Conservation (phyloP, 305 asterid genomes). For the Coffea humblotiana region DNA sequence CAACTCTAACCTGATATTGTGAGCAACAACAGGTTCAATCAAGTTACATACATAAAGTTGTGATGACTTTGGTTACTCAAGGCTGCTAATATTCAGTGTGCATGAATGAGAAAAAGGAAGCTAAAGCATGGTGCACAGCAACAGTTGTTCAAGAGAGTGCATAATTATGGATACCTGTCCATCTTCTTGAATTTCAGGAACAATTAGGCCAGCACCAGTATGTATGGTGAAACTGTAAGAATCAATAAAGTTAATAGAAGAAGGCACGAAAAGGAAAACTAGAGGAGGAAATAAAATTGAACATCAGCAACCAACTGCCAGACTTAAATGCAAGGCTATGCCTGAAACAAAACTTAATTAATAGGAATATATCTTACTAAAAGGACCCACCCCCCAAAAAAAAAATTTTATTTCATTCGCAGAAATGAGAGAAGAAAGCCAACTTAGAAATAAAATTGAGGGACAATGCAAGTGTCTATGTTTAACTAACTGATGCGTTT, state of each 20-base stretch:
- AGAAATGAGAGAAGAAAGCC: background rate
- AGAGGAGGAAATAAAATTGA: background rate
- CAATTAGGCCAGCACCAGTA: constrained; percentile 89
- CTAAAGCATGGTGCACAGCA: background rate
- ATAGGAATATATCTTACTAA: background rate
- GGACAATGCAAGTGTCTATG: background rate
- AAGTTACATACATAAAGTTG: background rate
- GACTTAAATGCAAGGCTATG: background rate
- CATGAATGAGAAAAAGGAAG: constrained; percentile 1
- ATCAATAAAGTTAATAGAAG: background rate
- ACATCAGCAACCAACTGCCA: background rate
- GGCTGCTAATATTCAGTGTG: background rate
- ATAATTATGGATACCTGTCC: constrained; percentile 59
- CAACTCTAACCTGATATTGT: constrained; percentile 77
- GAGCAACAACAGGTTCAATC: constrained; percentile 7
- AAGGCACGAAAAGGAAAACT: background rate
- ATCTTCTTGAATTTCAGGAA: constrained; percentile 86
- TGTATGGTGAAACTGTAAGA: constrained; percentile 76
- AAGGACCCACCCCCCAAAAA: background rate
- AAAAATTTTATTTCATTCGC: background rate
- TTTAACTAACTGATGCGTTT: background rate
- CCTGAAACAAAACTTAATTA: background rate
- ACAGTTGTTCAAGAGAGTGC: background rate
- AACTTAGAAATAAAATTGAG: background rate
- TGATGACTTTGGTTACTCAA: background rate